A percentile compares a stretch with the other conserved stretches of the same genome.
phyloP scores from a whole-genome alignment of 31 red algal species.

The Endocladia muricata region DNA sequence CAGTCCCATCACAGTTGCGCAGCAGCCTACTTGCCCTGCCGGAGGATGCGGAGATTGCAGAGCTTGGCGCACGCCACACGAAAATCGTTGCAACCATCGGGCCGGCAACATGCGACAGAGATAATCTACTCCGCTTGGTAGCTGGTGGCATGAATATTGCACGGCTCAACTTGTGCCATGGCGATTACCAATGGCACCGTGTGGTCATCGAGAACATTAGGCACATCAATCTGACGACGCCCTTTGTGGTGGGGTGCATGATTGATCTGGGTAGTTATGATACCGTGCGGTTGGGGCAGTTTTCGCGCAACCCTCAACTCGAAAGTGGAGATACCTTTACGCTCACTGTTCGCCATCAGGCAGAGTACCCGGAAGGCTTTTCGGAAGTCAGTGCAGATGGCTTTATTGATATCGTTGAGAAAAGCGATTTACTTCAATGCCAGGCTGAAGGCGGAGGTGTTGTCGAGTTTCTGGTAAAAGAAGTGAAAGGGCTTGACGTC shows the following conservation, averaged over 20 bases:
- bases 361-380: constrained; percentile 78
- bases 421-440: constrained; percentile 82
- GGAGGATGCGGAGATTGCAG: constrained; percentile 71
- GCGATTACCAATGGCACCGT: constrained; percentile 88
- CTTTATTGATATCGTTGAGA: constrained; percentile 82
- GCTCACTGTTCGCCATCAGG: constrained; percentile 87
- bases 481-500: constrained; percentile 54
- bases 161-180: constrained; percentile 89
- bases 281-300: constrained; percentile 83
- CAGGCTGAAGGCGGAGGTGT: constrained; percentile 58
- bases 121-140: constrained; percentile 75
- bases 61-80: constrained; percentile 75
- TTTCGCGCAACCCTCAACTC: constrained; percentile 73
- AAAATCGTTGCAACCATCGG: constrained; percentile 99
- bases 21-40: constrained; percentile 58
- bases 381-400: constrained; percentile 94
- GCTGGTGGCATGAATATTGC: constrained; percentile 88
- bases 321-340: constrained; percentile 73
- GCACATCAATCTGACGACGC: constrained; percentile 79
- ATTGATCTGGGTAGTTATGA: constrained; percentile 95
- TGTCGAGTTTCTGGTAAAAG: constrained; percentile 80
- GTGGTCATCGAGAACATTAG: constrained; percentile 78
- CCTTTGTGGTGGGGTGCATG: constrained; percentile 86
- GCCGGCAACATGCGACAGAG: constrained; percentile 65
- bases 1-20: constrained; percentile 56